Evolutionary conservation across 345 rosid species (phyloP).

Genomic region (Salix udensis): DNA sequence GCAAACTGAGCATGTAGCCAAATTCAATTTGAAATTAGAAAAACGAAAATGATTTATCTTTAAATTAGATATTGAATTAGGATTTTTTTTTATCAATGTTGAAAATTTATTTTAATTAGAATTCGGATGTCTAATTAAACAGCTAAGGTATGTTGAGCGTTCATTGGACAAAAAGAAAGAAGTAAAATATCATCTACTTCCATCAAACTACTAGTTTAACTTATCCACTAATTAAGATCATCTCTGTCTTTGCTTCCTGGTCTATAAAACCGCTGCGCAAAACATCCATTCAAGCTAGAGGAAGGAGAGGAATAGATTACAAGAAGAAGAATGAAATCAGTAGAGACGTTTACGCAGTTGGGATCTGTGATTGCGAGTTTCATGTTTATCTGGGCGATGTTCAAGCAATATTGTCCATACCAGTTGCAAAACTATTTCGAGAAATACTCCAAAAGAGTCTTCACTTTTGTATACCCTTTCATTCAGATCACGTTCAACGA

Average conservation of each 20-base stretch:
- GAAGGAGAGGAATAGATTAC: neutral
- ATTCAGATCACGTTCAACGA: conserved; percentile 5
- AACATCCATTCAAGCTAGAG: too few relatives aligned
- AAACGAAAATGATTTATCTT: too few relatives aligned
- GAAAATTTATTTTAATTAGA: too few relatives aligned
- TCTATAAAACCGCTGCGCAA: neutral
- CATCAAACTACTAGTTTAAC: neutral
- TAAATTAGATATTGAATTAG: too few relatives aligned
- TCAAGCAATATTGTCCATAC: neutral
- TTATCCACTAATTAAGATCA: neutral
- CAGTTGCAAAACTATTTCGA: neutral
- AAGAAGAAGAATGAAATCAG: neutral
- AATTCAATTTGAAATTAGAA: too few relatives aligned
- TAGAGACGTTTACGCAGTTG: neutral
- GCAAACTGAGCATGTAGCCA: too few relatives aligned
- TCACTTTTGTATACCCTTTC: conserved; percentile 1
- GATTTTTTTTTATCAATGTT: too few relatives aligned
- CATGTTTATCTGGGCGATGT: neutral
- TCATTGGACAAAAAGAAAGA: too few relatives aligned
- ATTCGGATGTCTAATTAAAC: too few relatives aligned
- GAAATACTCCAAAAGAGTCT: neutral
- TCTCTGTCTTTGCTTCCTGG: neutral
- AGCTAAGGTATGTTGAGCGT: too few relatives aligned
- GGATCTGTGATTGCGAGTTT: neutral
- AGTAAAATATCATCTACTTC: too few relatives aligned